A percentile compares a stretch with the other conserved stretches of the same genome.
Conservation (phyloP, 192 early-diverging fungal genomes). For the Thoreauomyces humboldtii region DNA sequence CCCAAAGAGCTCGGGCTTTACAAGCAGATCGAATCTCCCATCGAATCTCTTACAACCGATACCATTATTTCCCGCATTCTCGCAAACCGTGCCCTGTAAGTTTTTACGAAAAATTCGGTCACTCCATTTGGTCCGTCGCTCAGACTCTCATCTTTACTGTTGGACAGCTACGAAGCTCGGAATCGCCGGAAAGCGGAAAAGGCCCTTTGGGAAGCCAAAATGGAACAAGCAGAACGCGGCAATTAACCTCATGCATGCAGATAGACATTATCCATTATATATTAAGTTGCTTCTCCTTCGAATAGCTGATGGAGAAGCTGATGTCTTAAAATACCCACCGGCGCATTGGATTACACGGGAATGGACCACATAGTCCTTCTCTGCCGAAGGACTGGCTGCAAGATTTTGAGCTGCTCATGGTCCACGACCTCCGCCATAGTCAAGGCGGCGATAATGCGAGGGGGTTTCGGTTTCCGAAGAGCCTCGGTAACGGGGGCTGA, state of each 20-base stretch:
- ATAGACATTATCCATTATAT: too few relatives aligned
- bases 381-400: background rate
- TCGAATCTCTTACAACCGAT: conserved; percentile 75
- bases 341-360: too few relatives aligned
- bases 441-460: background rate
- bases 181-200: conserved; percentile 52
- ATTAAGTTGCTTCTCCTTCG: too few relatives aligned
- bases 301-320: too few relatives aligned
- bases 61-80: conserved; percentile 89
- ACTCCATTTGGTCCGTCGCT: background rate
- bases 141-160: background rate
- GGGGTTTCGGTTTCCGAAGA: too few relatives aligned
- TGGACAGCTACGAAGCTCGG: conserved; percentile 39
- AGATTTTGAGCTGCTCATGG: background rate
- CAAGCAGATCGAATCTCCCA: conserved; percentile 73
- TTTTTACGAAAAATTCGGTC: too few relatives aligned
- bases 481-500: too few relatives aligned
- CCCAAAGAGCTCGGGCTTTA: conserved; percentile 80
- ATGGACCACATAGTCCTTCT: background rate
- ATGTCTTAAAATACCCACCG: too few relatives aligned
- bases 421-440: background rate
- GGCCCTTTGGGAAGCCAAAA: conserved; percentile 38
- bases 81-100: conserved; percentile 76
- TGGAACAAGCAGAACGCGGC: conserved; percentile 38
- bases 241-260: too few relatives aligned